Base-by-base conservation (phyloP, 1,284 basidiomycete species). In the Fomitopsis schrenkii region DNA sequence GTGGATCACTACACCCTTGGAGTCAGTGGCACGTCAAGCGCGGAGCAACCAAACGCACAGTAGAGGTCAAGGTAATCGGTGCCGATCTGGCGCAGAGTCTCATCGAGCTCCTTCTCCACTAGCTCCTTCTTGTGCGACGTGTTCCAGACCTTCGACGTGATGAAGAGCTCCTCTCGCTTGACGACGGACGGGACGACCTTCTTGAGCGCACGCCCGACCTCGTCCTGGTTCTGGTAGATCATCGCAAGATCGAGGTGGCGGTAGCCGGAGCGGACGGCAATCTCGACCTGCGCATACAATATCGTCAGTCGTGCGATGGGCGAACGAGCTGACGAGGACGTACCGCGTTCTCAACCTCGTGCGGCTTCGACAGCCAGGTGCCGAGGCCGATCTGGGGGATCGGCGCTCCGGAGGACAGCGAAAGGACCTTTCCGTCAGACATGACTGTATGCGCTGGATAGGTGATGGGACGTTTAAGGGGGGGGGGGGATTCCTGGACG, bases 81-180 rank as follows among this genome's bases (percentile, higher is more conserved):
- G 22, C 86, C 87, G 59, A 95, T 83, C 70, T 89, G 84, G 59
- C 75, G 71, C n/a, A 95, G 80, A 10, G 91, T 90, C 73, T 84
- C 80, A 66, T 93, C 84, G 59, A 94, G 84, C 70, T 89, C 90
- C 79, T 83, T 69, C 78, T 91, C 90, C 26, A 90, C 88, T 55
- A 79, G 70, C 22, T 82, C 80, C 6, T 86, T 82, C 65, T 79
- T 79, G 70, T 91, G 91, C 7, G 81, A 77, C 38, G 79, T 79
- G 76, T 93, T 92, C 91, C 90, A 93, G 55, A 88, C 76, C 71
- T 96, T 94, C 62, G 88, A 89, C 6, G 93, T 94, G 74, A 95
- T 84, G 77, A 90, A 93, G 62, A 95, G 84, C 14, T 95, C 86
- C 71, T 92, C 85, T 61, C 94, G 89, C 67, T 87, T 84, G 55